Evolutionary conservation across 164 flowering plant genomes (phyloP).

Genomic region (Kingdonia uniflora): DNA sequence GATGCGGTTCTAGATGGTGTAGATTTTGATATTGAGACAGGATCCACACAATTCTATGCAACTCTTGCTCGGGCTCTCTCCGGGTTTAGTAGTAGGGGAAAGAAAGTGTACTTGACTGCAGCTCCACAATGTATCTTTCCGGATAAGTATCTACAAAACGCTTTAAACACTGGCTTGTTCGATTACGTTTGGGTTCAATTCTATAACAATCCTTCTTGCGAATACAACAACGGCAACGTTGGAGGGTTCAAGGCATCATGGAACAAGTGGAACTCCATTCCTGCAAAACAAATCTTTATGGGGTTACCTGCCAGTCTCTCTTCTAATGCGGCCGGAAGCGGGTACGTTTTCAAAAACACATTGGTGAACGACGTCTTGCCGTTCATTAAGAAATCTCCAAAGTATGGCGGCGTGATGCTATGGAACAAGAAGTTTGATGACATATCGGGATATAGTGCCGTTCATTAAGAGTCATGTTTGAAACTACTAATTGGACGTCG

Average conservation of each 20-base stretch:
- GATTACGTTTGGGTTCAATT: slow-evolving; percentile 23
- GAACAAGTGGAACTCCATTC: slow-evolving; percentile 15
- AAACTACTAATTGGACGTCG: neutral
- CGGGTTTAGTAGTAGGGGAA: slow-evolving; percentile 3
- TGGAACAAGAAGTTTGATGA: slow-evolving; percentile 42
- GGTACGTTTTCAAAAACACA: slow-evolving; percentile 33
- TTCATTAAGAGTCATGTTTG: slow-evolving; percentile 5
- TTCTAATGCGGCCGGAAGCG: slow-evolving; percentile 56
- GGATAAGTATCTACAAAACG: slow-evolving; percentile 11
- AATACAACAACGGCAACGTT: slow-evolving; percentile 9
- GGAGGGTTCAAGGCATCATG: slow-evolving; percentile 8
- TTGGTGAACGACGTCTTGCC: slow-evolving; percentile 32
- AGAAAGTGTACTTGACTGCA: slow-evolving; percentile 14
- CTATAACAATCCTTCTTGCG: slow-evolving; percentile 21
- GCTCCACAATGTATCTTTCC: slow-evolving; percentile 26
- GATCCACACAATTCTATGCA: slow-evolving; percentile 1
- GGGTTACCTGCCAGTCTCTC: slow-evolving; percentile 19
- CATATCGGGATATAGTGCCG: slow-evolving; percentile 24
- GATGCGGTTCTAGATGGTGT: slow-evolving; percentile 17
- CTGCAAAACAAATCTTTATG: slow-evolving; percentile 12
- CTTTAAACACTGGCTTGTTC: slow-evolving; percentile 18
- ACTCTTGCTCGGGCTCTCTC: slow-evolving; percentile 5
- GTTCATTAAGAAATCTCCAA: slow-evolving; percentile 24
- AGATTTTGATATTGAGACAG: slow-evolving; percentile 10
- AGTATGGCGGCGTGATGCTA: slow-evolving; percentile 57